These are phyloP conservation scores for Suhomyces sp. DNA, from an alignment of 805 yeast genomes.

Conservation along the genomic window DNA sequence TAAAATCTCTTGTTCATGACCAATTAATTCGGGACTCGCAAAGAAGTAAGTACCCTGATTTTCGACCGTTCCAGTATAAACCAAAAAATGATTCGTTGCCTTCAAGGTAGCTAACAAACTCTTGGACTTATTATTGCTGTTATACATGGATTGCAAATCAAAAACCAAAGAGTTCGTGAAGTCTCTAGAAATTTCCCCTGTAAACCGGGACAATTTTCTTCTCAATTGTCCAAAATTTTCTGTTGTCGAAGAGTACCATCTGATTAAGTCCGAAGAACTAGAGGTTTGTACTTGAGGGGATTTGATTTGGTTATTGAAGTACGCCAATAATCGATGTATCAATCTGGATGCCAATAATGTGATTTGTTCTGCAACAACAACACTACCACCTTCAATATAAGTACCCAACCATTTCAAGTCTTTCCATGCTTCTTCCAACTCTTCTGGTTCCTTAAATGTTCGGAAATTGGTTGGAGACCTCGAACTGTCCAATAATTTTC, in stretches of 20 bases:
- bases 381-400: slow-evolving; percentile 77
- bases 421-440: slow-evolving; percentile 78
- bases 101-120: slow-evolving; percentile 56
- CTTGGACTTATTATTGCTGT: slow-evolving; percentile 46
- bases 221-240: slow-evolving; percentile 75
- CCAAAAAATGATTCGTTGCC: slow-evolving; percentile 70
- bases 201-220: slow-evolving; percentile 79
- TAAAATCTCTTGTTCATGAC: slow-evolving; percentile 38
- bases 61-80: slow-evolving; percentile 71
- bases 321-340: slow-evolving; percentile 64
- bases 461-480: slow-evolving; percentile 62
- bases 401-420: slow-evolving; percentile 75
- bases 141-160: slow-evolving; percentile 41
- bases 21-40: slow-evolving; percentile 61
- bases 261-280: slow-evolving; percentile 38
- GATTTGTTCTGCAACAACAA: slow-evolving; percentile 77
- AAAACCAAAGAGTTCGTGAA: slow-evolving; percentile 73
- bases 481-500: slow-evolving; percentile 77
- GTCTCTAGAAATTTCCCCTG: slow-evolving; percentile 61
- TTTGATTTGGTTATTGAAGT: slow-evolving; percentile 66
- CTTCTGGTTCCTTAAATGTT: slow-evolving; percentile 90
- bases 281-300: slow-evolving; percentile 52
- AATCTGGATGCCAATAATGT: slow-evolving; percentile 64
- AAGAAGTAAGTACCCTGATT: slow-evolving; percentile 76
- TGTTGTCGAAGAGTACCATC: slow-evolving; percentile 68